Evolutionary conservation across 108 stramenopile species (phyloP).

Genomic region (Conticribra weissflogii): DNA sequence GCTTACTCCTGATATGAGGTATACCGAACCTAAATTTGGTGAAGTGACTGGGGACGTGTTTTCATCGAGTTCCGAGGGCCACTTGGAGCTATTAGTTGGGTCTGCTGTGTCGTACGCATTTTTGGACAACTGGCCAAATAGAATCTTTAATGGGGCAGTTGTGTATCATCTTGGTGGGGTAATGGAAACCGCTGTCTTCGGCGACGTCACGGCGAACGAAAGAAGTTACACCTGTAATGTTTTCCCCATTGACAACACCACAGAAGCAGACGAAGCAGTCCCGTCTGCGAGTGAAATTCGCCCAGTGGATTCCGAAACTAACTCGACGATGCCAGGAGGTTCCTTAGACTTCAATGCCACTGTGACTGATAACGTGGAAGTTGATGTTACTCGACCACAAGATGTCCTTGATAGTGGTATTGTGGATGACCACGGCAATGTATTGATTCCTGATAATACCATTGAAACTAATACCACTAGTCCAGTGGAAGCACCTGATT

Average conservation of each 20-base stretch:
- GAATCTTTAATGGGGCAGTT: constrained; percentile 48
- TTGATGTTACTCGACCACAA: too few relatives aligned
- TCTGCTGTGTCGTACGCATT: constrained; percentile 33
- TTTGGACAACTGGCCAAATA: constrained; percentile 14
- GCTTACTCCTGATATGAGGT: constrained; percentile 37
- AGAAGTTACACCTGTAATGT: constrained; percentile 25
- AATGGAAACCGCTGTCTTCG: constrained; percentile 21
- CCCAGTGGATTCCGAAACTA: too few relatives aligned
- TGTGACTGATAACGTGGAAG: too few relatives aligned
- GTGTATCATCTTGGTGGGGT: constrained; percentile 37
- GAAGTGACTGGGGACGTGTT: constrained; percentile 43
- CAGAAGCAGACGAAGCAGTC: background rate
- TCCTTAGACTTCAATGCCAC: too few relatives aligned
- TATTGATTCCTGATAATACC: too few relatives aligned
- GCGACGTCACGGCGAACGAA: constrained; percentile 10
- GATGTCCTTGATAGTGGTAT: too few relatives aligned
- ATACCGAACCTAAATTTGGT: constrained; percentile 28
- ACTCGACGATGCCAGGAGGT: too few relatives aligned
- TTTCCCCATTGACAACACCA: background rate
- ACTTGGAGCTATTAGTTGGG: constrained; percentile 34
- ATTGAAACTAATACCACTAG: too few relatives aligned
- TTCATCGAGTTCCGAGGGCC: constrained; percentile 2
- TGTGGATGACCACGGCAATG: too few relatives aligned
- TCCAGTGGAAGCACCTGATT: too few relatives aligned
- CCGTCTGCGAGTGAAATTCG: too few relatives aligned